Percentiles rank a stretch among this genome's conserved stretches.
These are phyloP conservation scores for Cordyceps sp. DNA, from an alignment of 2,329 filamentous ascomycete genomes.

Conservation along the genomic window DNA sequence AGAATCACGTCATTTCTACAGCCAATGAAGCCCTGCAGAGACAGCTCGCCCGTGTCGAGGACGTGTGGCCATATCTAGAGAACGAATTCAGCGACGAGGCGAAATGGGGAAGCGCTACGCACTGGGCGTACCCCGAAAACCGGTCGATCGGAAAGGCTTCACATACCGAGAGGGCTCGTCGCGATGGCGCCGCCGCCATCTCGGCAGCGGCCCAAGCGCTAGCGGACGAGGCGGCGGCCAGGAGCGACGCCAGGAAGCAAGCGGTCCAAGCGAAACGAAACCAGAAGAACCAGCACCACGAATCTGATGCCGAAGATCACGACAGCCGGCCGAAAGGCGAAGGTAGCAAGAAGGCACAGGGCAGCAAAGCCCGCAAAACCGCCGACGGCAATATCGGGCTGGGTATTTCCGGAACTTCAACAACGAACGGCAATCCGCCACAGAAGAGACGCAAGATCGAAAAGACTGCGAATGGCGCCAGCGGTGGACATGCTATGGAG, in stretches of 20 bases:
- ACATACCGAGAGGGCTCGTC: constrained; percentile 55
- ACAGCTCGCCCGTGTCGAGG: constrained; percentile 70
- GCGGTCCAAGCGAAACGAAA: constrained; percentile 63
- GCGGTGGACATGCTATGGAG: constrained; percentile 39
- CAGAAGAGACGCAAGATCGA: constrained; percentile 72
- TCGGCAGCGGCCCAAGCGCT: constrained; percentile 62
- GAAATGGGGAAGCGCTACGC: constrained; percentile 74
- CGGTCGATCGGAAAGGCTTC: constrained; percentile 44
- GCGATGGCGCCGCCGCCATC: constrained; percentile 63
- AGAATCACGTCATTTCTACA: constrained; percentile 89
- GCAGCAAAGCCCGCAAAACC: constrained; percentile 47
- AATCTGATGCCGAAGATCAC: constrained; percentile 66
- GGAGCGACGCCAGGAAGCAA: constrained; percentile 74
- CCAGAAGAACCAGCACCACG: constrained; percentile 49
- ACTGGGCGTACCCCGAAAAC: constrained; percentile 91
- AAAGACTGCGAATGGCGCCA: constrained; percentile 28
- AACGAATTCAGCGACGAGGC: constrained; percentile 88
- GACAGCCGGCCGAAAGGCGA: constrained; percentile 30
- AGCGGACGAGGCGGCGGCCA: constrained; percentile 67
- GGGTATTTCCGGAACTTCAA: constrained; percentile 42
- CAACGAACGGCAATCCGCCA: constrained; percentile 36
- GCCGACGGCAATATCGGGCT: constrained; percentile 42
- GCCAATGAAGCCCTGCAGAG: constrained; percentile 80
- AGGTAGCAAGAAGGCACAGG: constrained; percentile 42
- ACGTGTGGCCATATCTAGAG: constrained; percentile 74